Evolutionary conservation across 768 basidiomycete species (phyloP), one percentile per base, ranked within the genome.

Genomic region (Gautieria morchelliformis): DNA sequence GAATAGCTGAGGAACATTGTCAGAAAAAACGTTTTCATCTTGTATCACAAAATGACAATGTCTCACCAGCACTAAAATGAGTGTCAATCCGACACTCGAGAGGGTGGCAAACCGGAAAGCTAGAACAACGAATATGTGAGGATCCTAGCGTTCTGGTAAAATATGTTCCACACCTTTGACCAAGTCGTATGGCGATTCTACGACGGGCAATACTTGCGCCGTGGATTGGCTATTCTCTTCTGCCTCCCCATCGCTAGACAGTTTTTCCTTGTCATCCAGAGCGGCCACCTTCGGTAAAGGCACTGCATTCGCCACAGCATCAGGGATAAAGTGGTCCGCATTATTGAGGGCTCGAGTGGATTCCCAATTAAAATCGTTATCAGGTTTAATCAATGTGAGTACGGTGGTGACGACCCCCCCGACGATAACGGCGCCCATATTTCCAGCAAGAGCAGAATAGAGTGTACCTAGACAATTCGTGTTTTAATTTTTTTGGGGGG

Each of bases 91-190:
- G 17, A 46, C 45, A 27, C 45, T 46, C 10, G 87, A 79, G 76
- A 79, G 83, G 0, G 84, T 79, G 1, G 92, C 91, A 65, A 94
- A 90, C 40, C 72, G 72, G 76, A 89, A 93, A 2, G 45, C 45
- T 46, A n/a, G 3, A 15, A n/a, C 10, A 46, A 15, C 19, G 45
- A 6, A 46, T 10, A 46, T 46, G 45, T 46, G 24, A 46, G 19
- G 19, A 20, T 6, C 2, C 3, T 14, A 20, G 45, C 45, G 24
- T 19, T 2, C 10, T 15, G n/a, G 17, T 19, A 46, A 46, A 15
- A 46, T 10, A 46, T 9, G 14, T 37, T 37, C 35, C 19, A 27
- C 11, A 46, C 45, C 45, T 46, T 15, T 46, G 19, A 20, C 24
- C n/a, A 46, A 46, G 12, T 46, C 45, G n/a, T 46, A 46, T 17